Percentiles rank a stretch among this genome's conserved stretches.
Conservation (phyloP, 2,329 filamentous ascomycete species). For the Talaromyces funiculosus region DNA sequence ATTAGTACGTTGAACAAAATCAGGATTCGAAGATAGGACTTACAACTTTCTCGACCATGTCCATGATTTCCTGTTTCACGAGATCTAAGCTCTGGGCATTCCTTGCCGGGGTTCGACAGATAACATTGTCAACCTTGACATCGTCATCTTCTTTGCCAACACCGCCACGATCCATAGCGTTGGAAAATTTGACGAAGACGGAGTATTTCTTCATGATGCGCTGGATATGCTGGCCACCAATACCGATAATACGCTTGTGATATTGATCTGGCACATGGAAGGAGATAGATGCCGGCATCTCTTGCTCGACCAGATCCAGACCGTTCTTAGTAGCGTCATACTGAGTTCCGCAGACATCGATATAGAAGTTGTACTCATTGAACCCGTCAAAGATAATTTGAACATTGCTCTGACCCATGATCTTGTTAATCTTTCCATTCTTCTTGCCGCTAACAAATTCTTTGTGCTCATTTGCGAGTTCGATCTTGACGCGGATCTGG, state of each 20-base stretch:
- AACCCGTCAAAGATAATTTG: slow-evolving; percentile 99
- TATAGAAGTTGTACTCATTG: slow-evolving; percentile 99
- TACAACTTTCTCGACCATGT: slow-evolving; percentile 95
- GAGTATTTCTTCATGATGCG: slow-evolving; percentile 99
- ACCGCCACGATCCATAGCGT: slow-evolving; percentile 94
- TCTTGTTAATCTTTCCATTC: slow-evolving; percentile 99
- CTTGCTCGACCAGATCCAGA: slow-evolving; percentile 87
- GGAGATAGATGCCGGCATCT: slow-evolving; percentile 98
- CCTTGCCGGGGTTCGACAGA: slow-evolving; percentile 91
- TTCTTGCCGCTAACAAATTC: slow-evolving; percentile 99
- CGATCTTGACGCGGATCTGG: slow-evolving; percentile 95
- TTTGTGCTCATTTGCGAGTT: slow-evolving; percentile 98
- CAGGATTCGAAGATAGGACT: slow-evolving; percentile 30
- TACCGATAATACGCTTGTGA: slow-evolving; percentile 98
- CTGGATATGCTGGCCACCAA: slow-evolving; percentile 96
- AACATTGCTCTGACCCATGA: slow-evolving; percentile 99
- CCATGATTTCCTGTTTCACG: slow-evolving; percentile 97
- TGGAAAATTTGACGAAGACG: slow-evolving; percentile 98
- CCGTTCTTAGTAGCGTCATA: slow-evolving; percentile 95
- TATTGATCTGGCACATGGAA: slow-evolving; percentile 99
- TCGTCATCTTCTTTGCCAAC: slow-evolving; percentile 96
- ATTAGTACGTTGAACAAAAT: slow-evolving; percentile 10
- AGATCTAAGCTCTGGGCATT: slow-evolving; percentile 95
- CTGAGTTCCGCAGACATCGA: slow-evolving; percentile 86
- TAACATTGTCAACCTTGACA: slow-evolving; percentile 97